Base-by-base conservation (phyloP, 164 flowering plant species). In the Magnolia changhungtana region DNA sequence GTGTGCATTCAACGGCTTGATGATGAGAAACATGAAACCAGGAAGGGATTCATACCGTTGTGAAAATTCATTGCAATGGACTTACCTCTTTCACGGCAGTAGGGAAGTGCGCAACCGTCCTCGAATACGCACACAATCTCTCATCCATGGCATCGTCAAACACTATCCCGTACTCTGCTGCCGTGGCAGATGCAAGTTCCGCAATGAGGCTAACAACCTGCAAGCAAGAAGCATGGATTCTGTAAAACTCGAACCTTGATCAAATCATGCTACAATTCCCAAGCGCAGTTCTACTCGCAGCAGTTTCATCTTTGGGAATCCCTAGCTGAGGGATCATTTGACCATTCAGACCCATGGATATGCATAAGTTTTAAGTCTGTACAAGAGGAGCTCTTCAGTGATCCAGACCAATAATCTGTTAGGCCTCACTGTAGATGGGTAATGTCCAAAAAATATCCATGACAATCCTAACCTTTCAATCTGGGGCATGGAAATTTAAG, bases 71-170 rank as follows among this genome's bases (percentile, higher is more conserved):
- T 45, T 3, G 45, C 45, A 4, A 55, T 55, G 13, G 9, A 23
- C 8, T 71, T 51, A 96, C 99, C 97, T 96, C 99, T 79, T 94
- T 96, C 68, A 92, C 98, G 3, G 98, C 98, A 1, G 98, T 96
- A 27, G 98, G 99, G 72, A 94, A 96, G 77, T 96, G 97, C 8
- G 96, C 89, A 59, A 96, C 99, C 52, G 98, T 90, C 59, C 98
- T 83, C 1, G 99, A 89, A 83, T 96, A 96, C 55, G 99, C 97
- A 84, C 97, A 92, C 78, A 96, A 78, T 75, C 98, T 87, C 7
- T 91, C 96, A 71, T 74, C 86, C 79, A 83, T 81, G 51, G 75
- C 77, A 51, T 79, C 80, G 37, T 81, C 82, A 66, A 83, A 83
- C 24, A 72, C 75, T 72, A 81, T 11, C 11, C 82, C 75, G 18